Evolutionary conservation across 495 filamentous ascomycete genomes (phyloP).

Genomic region (Aspergillus affinis): DNA sequence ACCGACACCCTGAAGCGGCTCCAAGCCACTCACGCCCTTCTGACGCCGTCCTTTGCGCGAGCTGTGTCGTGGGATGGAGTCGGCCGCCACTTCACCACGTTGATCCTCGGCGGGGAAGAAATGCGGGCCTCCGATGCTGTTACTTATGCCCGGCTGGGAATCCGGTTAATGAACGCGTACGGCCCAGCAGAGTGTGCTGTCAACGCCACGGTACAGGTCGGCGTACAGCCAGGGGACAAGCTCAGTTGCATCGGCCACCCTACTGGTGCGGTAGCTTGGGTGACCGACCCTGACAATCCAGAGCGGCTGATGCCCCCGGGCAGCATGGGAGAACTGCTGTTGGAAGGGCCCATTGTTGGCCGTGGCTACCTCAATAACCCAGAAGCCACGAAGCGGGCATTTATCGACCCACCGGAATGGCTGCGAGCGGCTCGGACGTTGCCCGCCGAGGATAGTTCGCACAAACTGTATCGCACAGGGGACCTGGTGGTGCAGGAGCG

Average conservation of each 20-base stretch:
- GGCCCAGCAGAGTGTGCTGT: constrained; percentile 20
- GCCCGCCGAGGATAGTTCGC: neutral
- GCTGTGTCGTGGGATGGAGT: constrained; percentile 10
- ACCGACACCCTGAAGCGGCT: constrained; percentile 24
- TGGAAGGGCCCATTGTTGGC: constrained; percentile 52
- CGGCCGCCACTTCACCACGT: constrained; percentile 7
- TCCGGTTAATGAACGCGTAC: constrained; percentile 26
- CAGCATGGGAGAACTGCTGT: constrained; percentile 50
- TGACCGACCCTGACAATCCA: constrained; percentile 29
- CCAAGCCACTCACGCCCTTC: constrained; percentile 22
- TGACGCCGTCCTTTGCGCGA: constrained; percentile 44
- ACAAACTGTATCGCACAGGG: constrained; percentile 5
- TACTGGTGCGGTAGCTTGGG: constrained; percentile 6
- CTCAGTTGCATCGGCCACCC: constrained; percentile 5
- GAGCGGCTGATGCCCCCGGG: constrained; percentile 52
- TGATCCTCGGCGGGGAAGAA: constrained; percentile 17
- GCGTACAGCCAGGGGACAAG: neutral
- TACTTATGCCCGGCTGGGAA: neutral
- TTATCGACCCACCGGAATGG: neutral
- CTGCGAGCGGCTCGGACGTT: neutral
- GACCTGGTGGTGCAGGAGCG: constrained; percentile 5
- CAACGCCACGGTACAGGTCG: neutral
- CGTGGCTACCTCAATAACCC: constrained; percentile 46
- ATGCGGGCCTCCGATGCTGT: neutral
- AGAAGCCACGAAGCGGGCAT: neutral